Evolutionary conservation across 345 rosid species (phyloP), one percentile per base, ranked within the genome.

Genomic region (Populus pruinosa): DNA sequence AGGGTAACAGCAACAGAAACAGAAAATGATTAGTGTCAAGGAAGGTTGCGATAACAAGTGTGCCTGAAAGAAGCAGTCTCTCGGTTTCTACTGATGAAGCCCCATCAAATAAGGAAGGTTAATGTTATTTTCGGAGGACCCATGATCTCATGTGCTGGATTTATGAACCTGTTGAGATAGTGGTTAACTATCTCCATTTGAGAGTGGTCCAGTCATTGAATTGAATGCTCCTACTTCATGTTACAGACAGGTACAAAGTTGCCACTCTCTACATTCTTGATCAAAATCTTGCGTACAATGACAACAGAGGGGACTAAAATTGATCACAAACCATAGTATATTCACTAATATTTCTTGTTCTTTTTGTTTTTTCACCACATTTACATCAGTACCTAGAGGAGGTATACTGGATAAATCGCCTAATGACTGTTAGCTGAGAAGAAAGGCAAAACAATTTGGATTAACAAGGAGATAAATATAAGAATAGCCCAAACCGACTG

Each of bases 351-450:
- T 76, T 71, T 70, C 23, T 20, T 65, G 80, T 74, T 29, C 10
- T 71, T 71, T 71, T 14, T 8, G 2, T 59, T 56, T 59, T 59
- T 20, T n/a, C 50, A 1, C 73, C 74, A 80, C 76, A 82, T 86
- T 86, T 88, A 88, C 91, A 88, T 69, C 47, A 80, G 59, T 68
- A 68, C 81, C 84, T 72, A 49, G 70, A 83, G 74, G 49, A 78
- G 73, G 82, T 79, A 81, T 82, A 80, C 80, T 74, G 63, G 77
- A 74, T 72, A 69, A 82, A 80, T 56, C 85, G 77, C 56, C 64
- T 59, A 27, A n/a, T 59, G 29, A 25, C 73, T 72, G 87, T 82
- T 87, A 83, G 87, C 56, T 53, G 69, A 76, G 67, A 16, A 59
- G 67, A 29, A 64, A 18, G 2, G 69, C 33, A 39, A 23, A 33